Evolutionary conservation across 768 basidiomycete species (phyloP).

Genomic region (Hortiboletus flavorubellus): DNA sequence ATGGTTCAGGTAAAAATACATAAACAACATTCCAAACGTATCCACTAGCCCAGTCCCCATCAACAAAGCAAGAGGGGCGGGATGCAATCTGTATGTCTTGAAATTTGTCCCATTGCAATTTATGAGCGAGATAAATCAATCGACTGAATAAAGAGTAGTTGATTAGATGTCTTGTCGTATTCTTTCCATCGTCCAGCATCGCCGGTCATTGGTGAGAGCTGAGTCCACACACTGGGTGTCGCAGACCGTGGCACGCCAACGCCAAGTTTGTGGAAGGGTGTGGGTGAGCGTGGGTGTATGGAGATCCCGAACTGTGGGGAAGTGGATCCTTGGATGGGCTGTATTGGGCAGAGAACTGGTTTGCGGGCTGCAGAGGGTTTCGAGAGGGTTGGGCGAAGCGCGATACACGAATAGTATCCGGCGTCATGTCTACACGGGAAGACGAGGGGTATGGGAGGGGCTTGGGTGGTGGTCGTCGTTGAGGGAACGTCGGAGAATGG

Average conservation of each 20-base stretch:
- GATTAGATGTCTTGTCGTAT: slow-evolving; percentile 12
- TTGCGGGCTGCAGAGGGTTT: slow-evolving; percentile 25
- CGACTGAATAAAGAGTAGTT: slow-evolving; percentile 14
- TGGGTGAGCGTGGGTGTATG: slow-evolving; percentile 1
- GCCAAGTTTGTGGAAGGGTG: slow-evolving; percentile 11
- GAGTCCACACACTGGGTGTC: slow-evolving; percentile 9
- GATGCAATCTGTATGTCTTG: slow-evolving; percentile 10
- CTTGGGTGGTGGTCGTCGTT: not conserved
- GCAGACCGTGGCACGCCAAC: slow-evolving; percentile 12
- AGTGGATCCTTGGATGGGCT: slow-evolving; percentile 11
- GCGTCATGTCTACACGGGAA: slow-evolving; percentile 36
- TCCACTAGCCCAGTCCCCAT: slow-evolving; percentile 1
- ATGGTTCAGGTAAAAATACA: slow-evolving; percentile 22
- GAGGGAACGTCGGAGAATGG: slow-evolving; percentile 9
- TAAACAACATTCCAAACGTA: slow-evolving; percentile 1
- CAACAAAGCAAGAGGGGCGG: slow-evolving; percentile 13
- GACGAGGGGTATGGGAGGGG: slow-evolving; percentile 31
- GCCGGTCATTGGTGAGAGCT: not conserved
- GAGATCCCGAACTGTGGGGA: not conserved
- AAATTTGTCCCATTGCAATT: slow-evolving; percentile 9
- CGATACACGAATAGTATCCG: slow-evolving; percentile 41
- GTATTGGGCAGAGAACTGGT: slow-evolving; percentile 17
- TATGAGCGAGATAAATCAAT: slow-evolving; percentile 16
- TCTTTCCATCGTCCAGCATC: not conserved
- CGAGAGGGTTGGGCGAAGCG: slow-evolving; percentile 19